Percentiles rank a stretch among this genome's conserved stretches.
Conservation (phyloP, 768 basidiomycete genomes). For the Pholiota conissans region DNA sequence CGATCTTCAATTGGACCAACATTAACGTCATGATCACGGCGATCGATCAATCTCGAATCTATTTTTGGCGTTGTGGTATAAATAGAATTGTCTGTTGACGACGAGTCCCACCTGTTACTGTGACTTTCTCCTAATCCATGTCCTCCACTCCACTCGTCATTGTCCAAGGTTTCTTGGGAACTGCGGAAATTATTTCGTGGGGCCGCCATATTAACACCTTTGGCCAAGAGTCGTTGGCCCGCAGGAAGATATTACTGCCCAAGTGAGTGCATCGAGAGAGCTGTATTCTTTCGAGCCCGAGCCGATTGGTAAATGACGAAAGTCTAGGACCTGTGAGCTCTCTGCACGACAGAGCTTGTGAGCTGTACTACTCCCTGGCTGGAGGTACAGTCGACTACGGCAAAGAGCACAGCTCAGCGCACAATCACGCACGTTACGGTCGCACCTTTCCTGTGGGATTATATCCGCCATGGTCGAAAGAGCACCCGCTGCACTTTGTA, state of each 20-base stretch:
- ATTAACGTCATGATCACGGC: no score
- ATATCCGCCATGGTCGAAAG: conserved; percentile 46
- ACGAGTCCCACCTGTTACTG: neutral
- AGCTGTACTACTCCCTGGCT: conserved; percentile 43
- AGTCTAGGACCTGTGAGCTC: conserved; percentile 55
- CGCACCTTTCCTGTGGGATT: conserved; percentile 36
- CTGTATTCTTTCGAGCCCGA: neutral
- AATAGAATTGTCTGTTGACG: neutral
- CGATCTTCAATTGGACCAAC: neutral
- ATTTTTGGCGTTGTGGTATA: neutral
- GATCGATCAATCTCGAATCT: neutral
- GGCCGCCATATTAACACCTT: conserved; percentile 27
- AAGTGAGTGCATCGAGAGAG: conserved; percentile 14
- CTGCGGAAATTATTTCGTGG: conserved; percentile 37
- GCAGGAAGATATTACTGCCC: conserved; percentile 13
- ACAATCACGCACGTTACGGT: conserved; percentile 43
- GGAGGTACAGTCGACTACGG: conserved; percentile 56
- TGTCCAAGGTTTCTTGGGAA: conserved; percentile 49
- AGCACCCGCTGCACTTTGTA: conserved; percentile 46
- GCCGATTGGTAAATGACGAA: neutral
- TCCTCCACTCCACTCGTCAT: conserved; percentile 30
- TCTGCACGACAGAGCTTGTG: conserved; percentile 53
- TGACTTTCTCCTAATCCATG: neutral
- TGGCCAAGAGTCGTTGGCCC: neutral
- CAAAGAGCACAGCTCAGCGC: conserved; percentile 34